Conservation (phyloP, 768 basidiomycete genomes). For the Mycena kentingensis region DNA sequence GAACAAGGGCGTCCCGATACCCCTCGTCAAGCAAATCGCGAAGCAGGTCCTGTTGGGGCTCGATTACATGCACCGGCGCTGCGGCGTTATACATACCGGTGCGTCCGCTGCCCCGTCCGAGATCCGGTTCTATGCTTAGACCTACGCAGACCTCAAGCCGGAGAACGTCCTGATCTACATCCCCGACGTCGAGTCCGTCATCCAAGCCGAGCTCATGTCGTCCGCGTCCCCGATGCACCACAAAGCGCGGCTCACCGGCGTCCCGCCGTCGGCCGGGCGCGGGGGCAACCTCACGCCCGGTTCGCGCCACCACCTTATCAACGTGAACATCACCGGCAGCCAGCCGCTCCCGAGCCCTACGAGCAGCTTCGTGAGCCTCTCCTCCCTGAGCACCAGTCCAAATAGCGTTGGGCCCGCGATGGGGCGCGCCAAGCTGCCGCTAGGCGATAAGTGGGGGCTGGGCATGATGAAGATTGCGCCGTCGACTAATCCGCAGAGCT, state of each 20-base stretch:
- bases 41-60: constrained; percentile 94
- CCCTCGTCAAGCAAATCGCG: constrained; percentile 91
- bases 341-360: constrained; percentile 73
- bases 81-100: constrained; percentile 96
- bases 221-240: constrained; percentile 32
- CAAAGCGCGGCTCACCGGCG: constrained; percentile 74
- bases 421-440: constrained; percentile 4
- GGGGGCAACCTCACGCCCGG: constrained; percentile 94
- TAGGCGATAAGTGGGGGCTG: constrained; percentile 83
- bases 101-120: constrained; percentile 18
- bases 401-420: constrained; percentile 3
- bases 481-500: constrained; percentile 24
- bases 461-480: constrained; percentile 89
- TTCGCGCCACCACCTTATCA: constrained; percentile 44
- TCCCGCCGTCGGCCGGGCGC: constrained; percentile 87
- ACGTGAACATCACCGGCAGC: constrained; percentile 78
- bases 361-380: constrained; percentile 52
- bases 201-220: constrained; percentile 73
- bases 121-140: constrained; percentile 4
- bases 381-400: constrained; percentile 5
- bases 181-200: constrained; percentile 93
- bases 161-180: constrained; percentile 98
- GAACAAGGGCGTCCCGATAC: constrained; percentile 96
- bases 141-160: constrained; percentile 80
- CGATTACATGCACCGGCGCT: constrained; percentile 97